Evolutionary conservation across 73 alveolate genomes (phyloP), one percentile per base, ranked within the genome.

Genomic region (Paraurostyla sp.): DNA sequence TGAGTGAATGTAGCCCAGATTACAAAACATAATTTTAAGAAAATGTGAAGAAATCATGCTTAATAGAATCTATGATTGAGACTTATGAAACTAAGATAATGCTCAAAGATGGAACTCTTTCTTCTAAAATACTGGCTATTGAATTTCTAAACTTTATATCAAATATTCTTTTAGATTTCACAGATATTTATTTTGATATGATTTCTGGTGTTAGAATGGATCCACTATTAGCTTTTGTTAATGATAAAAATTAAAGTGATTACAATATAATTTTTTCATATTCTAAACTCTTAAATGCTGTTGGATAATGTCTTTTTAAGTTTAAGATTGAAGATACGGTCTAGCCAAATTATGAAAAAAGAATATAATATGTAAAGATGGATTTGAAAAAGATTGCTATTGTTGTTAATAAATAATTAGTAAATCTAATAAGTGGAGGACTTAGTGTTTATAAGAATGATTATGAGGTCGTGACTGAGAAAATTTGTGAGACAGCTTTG

Each of bases 141-240:
- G 82, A 65, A 38, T 65, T 65, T 38, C 35, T 65, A 58, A 35
- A 40, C 13, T 65, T 65, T 30, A 38, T 65, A 2, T 16, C 54
- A 36, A 65, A 56, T 32, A 9, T 65, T 15, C 58, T 36, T 11
- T 40, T 65, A 35, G 82, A 65, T 65, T 65, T 65, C 46, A 33
- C 35, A 38, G 82, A 65, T 36, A 65, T 65, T 6, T 65, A 65
- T 40, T 65, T 65, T 35, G 82, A 65, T 2, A 65, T 65, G 82
- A 65, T 65, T 6, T 38, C 60, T 38, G 82, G 82, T 1, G 82
- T 65, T n/a, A 65, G 82, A 65, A 11, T 65, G 1, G 82, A 65
- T 40, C 82, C 82, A 65, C 82, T 65, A 6, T 22, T 65, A n/a
- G 38, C 41, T 13, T 65, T 65, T 35, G 42, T 65, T 1, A 65